phyloP scores from a whole-genome alignment of 2,329 filamentous ascomycete species.

The Fusarium xyrophilum region DNA sequence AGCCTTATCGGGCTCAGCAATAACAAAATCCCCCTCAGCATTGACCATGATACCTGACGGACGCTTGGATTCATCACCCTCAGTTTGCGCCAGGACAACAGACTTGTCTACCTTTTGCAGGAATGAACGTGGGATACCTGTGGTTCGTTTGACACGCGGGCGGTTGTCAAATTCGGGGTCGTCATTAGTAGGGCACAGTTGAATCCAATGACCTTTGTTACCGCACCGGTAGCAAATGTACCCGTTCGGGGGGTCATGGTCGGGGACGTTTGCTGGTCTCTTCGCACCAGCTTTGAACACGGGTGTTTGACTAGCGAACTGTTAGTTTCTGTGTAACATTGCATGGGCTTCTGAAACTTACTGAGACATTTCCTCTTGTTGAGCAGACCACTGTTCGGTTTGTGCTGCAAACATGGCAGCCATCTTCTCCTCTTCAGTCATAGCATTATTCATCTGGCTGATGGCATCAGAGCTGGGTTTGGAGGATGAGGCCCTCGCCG shows the following conservation, averaged over 20 bases:
- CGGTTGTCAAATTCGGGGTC: constrained; percentile 95
- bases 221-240: constrained; percentile 97
- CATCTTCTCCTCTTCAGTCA: constrained; percentile 94
- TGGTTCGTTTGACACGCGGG: constrained; percentile 92
- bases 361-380: constrained; percentile 93
- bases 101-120: constrained; percentile 95
- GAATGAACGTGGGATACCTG: constrained; percentile 94
- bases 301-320: constrained; percentile 62
- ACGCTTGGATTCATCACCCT: constrained; percentile 82
- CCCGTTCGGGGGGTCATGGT: constrained; percentile 89
- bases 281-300: constrained; percentile 69
- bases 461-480: constrained; percentile 66
- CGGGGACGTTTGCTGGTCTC: constrained; percentile 77
- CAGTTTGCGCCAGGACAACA: constrained; percentile 73
- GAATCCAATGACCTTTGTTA: constrained; percentile 99
- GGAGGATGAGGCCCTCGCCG: constrained; percentile 62
- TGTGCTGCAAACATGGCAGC: constrained; percentile 90
- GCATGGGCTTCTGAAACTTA: constrained; percentile 48
- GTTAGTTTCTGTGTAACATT: constrained; percentile 44
- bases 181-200: constrained; percentile 97
- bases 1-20: constrained; percentile 92
- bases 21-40: constrained; percentile 95
- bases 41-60: constrained; percentile 96
- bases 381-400: constrained; percentile 89
- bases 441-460: constrained; percentile 73